These are phyloP conservation scores for Fragilaria crotonensis DNA, from an alignment of 108 stramenopile genomes.

Conservation along the genomic window DNA sequence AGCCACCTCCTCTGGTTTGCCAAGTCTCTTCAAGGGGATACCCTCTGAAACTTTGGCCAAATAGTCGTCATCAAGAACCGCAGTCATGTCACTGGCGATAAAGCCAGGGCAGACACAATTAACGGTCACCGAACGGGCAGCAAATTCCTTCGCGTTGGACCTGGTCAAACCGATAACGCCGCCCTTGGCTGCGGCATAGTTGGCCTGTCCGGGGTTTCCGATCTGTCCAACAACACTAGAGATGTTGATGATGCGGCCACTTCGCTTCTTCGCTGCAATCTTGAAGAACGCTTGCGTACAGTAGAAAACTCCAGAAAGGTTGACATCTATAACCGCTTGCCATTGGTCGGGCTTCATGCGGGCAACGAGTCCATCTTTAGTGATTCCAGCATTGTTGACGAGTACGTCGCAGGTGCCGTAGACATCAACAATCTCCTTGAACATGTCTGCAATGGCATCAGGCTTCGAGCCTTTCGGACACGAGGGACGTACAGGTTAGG, in stretches of 20 bases:
- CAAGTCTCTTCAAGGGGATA: slow-evolving; percentile 83
- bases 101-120: slow-evolving; percentile 88
- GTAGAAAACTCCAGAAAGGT: slow-evolving; percentile 94
- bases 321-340: slow-evolving; percentile 93
- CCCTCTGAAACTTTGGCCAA: slow-evolving; percentile 52
- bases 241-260: slow-evolving; percentile 95
- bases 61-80: slow-evolving; percentile 44
- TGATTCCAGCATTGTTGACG: slow-evolving; percentile 98
- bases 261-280: slow-evolving; percentile 84
- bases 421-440: slow-evolving; percentile 60
- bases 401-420: slow-evolving; percentile 86
- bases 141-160: slow-evolving; percentile 89
- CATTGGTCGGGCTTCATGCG: slow-evolving; percentile 93
- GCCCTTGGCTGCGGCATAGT: slow-evolving; percentile 92
- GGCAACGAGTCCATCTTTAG: slow-evolving; percentile 85
- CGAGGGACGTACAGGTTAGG: not conserved
- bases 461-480: slow-evolving; percentile 46
- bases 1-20: slow-evolving; percentile 87
- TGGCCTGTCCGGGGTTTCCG: slow-evolving; percentile 94
- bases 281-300: slow-evolving; percentile 91
- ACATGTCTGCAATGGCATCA: slow-evolving; percentile 74
- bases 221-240: slow-evolving; percentile 94
- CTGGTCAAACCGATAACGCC: slow-evolving; percentile 86
- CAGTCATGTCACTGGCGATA: slow-evolving; percentile 87
- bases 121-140: slow-evolving; percentile 66